Evolutionary conservation across 768 basidiomycete genomes (phyloP).

Genomic region (Lyophyllum shimeji): DNA sequence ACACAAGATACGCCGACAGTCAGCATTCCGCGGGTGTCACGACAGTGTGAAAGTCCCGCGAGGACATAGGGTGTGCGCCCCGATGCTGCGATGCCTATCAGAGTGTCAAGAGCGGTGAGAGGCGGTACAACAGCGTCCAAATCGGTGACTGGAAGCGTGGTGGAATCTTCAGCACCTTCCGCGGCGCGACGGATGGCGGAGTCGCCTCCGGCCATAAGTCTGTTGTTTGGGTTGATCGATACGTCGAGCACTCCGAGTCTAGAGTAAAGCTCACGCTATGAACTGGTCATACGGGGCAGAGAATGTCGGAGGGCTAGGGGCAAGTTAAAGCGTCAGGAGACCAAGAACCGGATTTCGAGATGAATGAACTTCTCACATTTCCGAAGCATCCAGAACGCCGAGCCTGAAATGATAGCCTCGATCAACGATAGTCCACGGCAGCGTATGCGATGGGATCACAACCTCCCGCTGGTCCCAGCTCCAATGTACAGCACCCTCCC

Average conservation of each 20-base stretch:
- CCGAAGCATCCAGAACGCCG: conserved; percentile 31
- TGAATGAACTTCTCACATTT: conserved; percentile 19
- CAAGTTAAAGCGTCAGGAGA: background rate
- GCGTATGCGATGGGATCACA: background rate
- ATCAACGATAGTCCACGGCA: background rate
- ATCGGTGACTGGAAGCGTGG: conserved; percentile 24
- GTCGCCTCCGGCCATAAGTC: conserved; percentile 29
- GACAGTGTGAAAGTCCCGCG: conserved; percentile 26
- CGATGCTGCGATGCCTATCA: conserved; percentile 35
- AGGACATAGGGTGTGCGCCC: conserved; percentile 36
- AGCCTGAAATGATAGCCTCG: conserved; percentile 17
- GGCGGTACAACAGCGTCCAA: conserved; percentile 23
- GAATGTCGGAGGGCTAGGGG: conserved; percentile 25
- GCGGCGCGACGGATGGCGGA: conserved; percentile 25
- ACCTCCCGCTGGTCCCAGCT: conserved; percentile 36
- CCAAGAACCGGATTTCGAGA: background rate
- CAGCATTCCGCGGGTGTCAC: conserved; percentile 20
- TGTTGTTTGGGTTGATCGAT: conserved; percentile 8
- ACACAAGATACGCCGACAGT: conserved; percentile 30
- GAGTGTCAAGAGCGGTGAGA: conserved; percentile 22
- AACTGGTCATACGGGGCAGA: conserved; percentile 25
- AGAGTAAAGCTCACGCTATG: conserved; percentile 18
- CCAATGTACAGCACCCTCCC: conserved; percentile 35
- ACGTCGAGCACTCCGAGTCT: background rate
- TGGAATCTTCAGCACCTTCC: conserved; percentile 33